These are phyloP conservation scores for Mycena vitilis DNA, from an alignment of 768 basidiomycete genomes.

Conservation along the genomic window DNA sequence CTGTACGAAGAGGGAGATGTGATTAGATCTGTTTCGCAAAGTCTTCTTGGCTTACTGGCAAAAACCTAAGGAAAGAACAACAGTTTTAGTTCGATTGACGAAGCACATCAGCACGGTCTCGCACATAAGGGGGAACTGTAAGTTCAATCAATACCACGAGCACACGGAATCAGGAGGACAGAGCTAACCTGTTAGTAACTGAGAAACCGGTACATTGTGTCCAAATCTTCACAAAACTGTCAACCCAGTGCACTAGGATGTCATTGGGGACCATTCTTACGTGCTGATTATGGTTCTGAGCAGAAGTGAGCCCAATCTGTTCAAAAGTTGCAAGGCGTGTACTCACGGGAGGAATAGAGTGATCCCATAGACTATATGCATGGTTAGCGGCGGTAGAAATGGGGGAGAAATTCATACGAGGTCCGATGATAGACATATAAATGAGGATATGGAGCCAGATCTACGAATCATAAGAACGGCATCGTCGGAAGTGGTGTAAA, in stretches of 20 bases:
- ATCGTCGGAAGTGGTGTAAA: not conserved
- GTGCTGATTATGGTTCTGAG: conserved; percentile 69
- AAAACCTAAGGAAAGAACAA: conserved; percentile 43
- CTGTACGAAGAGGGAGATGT: conserved; percentile 43
- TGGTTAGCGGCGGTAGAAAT: not conserved
- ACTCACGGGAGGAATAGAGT: conserved; percentile 74
- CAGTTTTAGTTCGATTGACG: not conserved
- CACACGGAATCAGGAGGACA: too few species aligned
- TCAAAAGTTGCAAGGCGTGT: not conserved
- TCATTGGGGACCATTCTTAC: conserved; percentile 43
- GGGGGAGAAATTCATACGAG: conserved; percentile 56
- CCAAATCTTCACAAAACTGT: conserved; percentile 60
- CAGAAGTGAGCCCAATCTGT: not conserved
- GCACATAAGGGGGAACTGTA: conserved; percentile 66
- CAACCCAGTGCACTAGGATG: not conserved
- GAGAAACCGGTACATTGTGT: conserved; percentile 64
- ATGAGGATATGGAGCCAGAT: conserved; percentile 68
- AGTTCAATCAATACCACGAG: too few species aligned
- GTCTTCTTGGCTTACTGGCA: conserved; percentile 60
- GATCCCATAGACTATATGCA: conserved; percentile 30
- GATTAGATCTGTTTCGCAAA: not conserved
- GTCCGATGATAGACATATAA: conserved; percentile 68
- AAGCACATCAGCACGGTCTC: too few species aligned
- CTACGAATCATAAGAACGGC: conserved; percentile 33
- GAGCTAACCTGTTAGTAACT: conserved; percentile 60